Conservation (phyloP, 2,329 filamentous ascomycete species). For the Claviceps africana region DNA sequence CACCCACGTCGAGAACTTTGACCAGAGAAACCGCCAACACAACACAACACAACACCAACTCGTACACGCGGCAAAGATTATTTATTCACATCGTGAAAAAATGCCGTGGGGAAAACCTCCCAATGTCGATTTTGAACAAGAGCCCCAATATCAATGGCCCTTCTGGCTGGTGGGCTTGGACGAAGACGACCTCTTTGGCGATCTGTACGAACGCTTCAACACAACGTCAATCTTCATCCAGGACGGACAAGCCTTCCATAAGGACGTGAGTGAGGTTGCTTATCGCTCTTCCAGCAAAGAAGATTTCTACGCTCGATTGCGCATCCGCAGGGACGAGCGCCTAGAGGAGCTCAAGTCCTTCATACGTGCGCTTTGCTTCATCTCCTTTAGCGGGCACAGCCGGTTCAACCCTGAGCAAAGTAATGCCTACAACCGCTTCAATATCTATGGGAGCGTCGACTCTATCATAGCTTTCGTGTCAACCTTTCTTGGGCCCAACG, state of each 20-base stretch:
- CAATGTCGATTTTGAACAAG: too few species aligned
- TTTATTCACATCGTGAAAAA: not conserved
- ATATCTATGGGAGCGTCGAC: too few species aligned
- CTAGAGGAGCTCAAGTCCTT: not conserved
- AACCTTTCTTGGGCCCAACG: not conserved
- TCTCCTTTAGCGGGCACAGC: not conserved
- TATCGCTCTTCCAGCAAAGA: not conserved
- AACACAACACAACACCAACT: not conserved
- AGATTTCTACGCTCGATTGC: not conserved
- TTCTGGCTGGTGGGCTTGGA: not conserved
- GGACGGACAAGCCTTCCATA: not conserved
- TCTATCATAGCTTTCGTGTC: not conserved
- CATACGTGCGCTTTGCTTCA: not conserved
- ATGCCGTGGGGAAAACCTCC: too few species aligned
- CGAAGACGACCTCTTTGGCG: not conserved
- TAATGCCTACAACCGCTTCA: too few species aligned
- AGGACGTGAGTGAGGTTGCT: not conserved
- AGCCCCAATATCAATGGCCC: not conserved
- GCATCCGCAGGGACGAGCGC: not conserved
- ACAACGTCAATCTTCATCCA: not conserved
- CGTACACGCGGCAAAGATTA: too few species aligned
- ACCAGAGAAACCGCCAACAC: too few species aligned
- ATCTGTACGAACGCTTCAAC: not conserved
- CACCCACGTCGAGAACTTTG: too few species aligned
- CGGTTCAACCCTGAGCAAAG: not conserved